Conservation (phyloP, 192 early-diverging fungal species). For the Coemansia sp. region DNA sequence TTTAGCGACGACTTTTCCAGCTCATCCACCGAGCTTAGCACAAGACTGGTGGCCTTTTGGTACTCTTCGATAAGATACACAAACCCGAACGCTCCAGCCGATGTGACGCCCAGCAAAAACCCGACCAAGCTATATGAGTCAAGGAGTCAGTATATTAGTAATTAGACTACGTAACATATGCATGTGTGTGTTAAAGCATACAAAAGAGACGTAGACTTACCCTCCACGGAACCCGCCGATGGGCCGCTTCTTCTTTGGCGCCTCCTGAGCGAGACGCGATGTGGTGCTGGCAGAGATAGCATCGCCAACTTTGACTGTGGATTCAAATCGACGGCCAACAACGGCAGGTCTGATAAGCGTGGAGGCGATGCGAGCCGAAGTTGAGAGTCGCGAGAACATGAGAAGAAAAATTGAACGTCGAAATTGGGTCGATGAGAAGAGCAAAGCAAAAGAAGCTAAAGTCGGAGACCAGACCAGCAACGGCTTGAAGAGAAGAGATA, state of each 20-base stretch:
- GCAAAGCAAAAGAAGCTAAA: not conserved
- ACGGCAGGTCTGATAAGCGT: slow-evolving; percentile 25
- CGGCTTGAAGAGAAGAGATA: not conserved
- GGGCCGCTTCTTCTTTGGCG: slow-evolving; percentile 59
- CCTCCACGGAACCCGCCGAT: slow-evolving; percentile 68
- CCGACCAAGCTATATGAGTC: slow-evolving; percentile 64
- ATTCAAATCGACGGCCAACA: slow-evolving; percentile 46
- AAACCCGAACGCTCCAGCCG: slow-evolving; percentile 74
- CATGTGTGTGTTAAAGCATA: not conserved
- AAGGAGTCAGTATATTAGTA: slow-evolving; percentile 7
- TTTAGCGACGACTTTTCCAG: slow-evolving; percentile 76
- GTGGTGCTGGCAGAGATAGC: slow-evolving; percentile 13
- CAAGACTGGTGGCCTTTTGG: slow-evolving; percentile 66
- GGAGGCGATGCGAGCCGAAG: slow-evolving; percentile 36
- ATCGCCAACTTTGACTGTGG: slow-evolving; percentile 51
- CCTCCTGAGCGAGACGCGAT: slow-evolving; percentile 33
- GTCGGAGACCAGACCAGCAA: not conserved
- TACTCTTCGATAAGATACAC: slow-evolving; percentile 89
- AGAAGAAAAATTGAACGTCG: slow-evolving; percentile 3
- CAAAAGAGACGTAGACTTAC: slow-evolving; percentile 25
- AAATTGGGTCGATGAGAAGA: not conserved
- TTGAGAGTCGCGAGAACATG: slow-evolving; percentile 34
- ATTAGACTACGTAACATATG: not conserved
- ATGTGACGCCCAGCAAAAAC: slow-evolving; percentile 75
- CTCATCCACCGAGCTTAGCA: slow-evolving; percentile 78